Conservation (phyloP, 2,329 filamentous ascomycete species). For the Exophiala lecanii-corni region DNA sequence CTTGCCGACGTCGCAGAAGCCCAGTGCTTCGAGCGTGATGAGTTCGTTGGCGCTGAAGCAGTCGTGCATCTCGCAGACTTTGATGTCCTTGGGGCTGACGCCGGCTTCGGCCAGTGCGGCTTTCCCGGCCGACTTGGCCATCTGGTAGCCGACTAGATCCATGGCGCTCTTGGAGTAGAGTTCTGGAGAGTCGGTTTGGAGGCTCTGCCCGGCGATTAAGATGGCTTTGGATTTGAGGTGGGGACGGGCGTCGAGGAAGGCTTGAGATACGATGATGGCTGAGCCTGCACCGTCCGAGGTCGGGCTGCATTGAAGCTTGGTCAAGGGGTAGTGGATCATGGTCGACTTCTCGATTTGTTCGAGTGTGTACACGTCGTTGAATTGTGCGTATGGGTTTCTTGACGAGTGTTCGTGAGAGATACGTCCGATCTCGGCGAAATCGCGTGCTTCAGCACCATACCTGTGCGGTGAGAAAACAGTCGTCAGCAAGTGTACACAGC, state of each 20-base stretch:
- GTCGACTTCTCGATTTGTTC: conserved; percentile 73
- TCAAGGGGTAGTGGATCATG: conserved; percentile 80
- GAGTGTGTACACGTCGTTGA: conserved; percentile 83
- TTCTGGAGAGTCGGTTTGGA: conserved; percentile 74
- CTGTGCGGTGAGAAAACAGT: conserved; percentile 39
- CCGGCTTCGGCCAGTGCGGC: conserved; percentile 71
- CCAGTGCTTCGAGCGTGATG: conserved; percentile 80
- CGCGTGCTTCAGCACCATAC: conserved; percentile 74
- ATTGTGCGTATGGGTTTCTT: conserved; percentile 95
- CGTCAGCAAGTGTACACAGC: background rate
- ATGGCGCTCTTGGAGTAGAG: conserved; percentile 77
- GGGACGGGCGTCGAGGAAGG: conserved; percentile 81
- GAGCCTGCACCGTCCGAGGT: conserved; percentile 91
- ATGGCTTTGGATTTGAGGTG: conserved; percentile 77
- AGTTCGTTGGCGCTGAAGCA: conserved; percentile 96
- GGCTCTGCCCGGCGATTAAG: conserved; percentile 77
- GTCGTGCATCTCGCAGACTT: conserved; percentile 90
- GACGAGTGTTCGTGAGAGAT: conserved; percentile 89
- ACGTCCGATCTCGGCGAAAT: conserved; percentile 92
- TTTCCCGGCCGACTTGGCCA: conserved; percentile 67
- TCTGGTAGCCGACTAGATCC: conserved; percentile 83
- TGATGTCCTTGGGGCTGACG: conserved; percentile 61
- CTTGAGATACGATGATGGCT: conserved; percentile 80
- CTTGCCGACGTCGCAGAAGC: conserved; percentile 70
- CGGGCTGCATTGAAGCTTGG: conserved; percentile 95